These are phyloP conservation scores for Grosmannia huntii DNA, from an alignment of 2,329 filamentous ascomycete genomes.

Conservation along the genomic window DNA sequence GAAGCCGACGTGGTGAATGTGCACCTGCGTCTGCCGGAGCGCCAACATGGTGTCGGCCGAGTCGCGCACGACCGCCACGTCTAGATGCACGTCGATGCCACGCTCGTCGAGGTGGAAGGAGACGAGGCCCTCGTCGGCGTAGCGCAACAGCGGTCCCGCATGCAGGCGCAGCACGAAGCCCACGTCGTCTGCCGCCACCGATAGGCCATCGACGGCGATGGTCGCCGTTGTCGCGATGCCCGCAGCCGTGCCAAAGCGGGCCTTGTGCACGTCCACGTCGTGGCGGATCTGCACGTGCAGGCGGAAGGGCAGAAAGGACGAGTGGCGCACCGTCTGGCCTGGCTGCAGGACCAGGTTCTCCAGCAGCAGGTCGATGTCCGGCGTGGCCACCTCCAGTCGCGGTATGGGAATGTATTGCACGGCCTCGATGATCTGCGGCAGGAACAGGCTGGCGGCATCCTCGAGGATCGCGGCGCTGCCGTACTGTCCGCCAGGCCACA, in stretches of 20 bases:
- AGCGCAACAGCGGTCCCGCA: constrained; percentile 51
- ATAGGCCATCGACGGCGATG: constrained; percentile 70
- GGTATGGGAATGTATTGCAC: constrained; percentile 86
- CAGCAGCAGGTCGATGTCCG: constrained; percentile 70
- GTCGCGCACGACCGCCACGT: constrained; percentile 71
- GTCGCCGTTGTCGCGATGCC: constrained; percentile 58
- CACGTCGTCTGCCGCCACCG: constrained; percentile 71
- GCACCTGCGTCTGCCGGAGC: constrained; percentile 61
- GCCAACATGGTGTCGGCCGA: constrained; percentile 69
- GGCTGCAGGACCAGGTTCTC: constrained; percentile 89
- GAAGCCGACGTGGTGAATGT: constrained; percentile 80
- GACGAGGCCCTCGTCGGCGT: constrained; percentile 74
- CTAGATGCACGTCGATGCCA: constrained; percentile 75
- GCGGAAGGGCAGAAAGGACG: constrained; percentile 79
- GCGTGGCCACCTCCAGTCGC: constrained; percentile 73
- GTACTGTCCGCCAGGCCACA: constrained; percentile 52
- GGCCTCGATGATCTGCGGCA: constrained; percentile 62
- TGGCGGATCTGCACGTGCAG: constrained; percentile 75
- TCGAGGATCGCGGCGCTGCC: constrained; percentile 59
- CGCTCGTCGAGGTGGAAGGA: constrained; percentile 76
- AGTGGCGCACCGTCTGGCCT: constrained; percentile 68
- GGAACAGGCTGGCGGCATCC: constrained; percentile 67
- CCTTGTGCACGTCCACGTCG: constrained; percentile 74
- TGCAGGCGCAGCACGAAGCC: constrained; percentile 83
- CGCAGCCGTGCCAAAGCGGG: constrained; percentile 54